These are phyloP conservation scores for Crepidotus variabilis DNA, from an alignment of 768 basidiomycete genomes.

Conservation along the genomic window DNA sequence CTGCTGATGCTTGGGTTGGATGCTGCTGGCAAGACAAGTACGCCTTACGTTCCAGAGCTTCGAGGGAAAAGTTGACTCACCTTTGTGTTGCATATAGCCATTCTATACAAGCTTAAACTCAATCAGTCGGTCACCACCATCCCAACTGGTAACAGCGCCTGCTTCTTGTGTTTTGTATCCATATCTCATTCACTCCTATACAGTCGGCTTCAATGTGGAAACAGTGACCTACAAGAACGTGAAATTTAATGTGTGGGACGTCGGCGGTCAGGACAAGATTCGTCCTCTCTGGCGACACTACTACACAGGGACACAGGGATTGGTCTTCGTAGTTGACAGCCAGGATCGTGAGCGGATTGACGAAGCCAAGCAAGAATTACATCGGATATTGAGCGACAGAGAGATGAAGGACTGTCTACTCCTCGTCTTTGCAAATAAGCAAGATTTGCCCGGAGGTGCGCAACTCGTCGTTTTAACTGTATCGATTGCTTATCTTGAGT, in stretches of 20 bases:
- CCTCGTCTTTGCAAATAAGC: slow-evolving; percentile 99
- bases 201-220: slow-evolving; percentile 98
- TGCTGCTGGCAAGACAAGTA: slow-evolving; percentile 98
- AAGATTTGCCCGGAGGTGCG: slow-evolving; percentile 94
- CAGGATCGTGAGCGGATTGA: slow-evolving; percentile 94
- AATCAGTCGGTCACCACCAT: slow-evolving; percentile 99
- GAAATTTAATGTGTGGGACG: slow-evolving; percentile 94
- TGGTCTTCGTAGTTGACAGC: slow-evolving; percentile 97
- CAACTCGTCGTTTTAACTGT: slow-evolving; percentile 10
- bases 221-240: slow-evolving; percentile 99
- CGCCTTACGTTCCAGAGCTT: slow-evolving; percentile 27
- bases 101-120: slow-evolving; percentile 97
- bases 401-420: slow-evolving; percentile 98
- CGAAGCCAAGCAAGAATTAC: slow-evolving; percentile 93
- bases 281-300: slow-evolving; percentile 98
- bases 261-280: slow-evolving; percentile 99
- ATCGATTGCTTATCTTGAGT: slow-evolving; percentile 5
- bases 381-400: slow-evolving; percentile 91
- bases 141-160: slow-evolving; percentile 69
- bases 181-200: slow-evolving; percentile 1
- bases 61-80: neutral
- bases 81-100: slow-evolving; percentile 50
- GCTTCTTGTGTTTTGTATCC: slow-evolving; percentile 2
- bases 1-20: slow-evolving; percentile 96
- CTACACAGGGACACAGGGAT: slow-evolving; percentile 97